Base-by-base conservation (phyloP, 2,329 filamentous ascomycete genomes). In the Colletotrichum sansevieriae region DNA sequence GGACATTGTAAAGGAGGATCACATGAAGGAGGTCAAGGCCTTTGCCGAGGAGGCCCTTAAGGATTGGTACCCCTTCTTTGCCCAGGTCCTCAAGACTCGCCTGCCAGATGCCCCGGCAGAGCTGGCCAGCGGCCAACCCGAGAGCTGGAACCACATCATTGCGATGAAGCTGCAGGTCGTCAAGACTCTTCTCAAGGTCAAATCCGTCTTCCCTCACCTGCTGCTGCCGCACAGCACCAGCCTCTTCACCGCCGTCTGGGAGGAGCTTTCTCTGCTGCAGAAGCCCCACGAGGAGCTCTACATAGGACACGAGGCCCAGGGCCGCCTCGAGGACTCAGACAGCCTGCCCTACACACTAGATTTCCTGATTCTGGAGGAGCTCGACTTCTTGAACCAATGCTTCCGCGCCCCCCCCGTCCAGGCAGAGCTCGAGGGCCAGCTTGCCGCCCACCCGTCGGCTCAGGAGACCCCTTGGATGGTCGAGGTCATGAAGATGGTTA, bases 1-100 rank as follows among this genome's bases (percentile, higher is more conserved):
- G 82, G 94, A 98, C 81, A 97, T 98, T 88, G 92, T 98, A 72
- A 92, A 97, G 84, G 95, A 97, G 73, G 93, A 97, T 73, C 93
- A 98, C 80, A 92, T 93, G 75, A 87, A 87, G 66, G 93, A 93
- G 63, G 94, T 98, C 70, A 96, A 93, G 79, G 87, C 86, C 1
- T 99, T 99, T 78, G 94, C 95, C 61, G 93, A 97, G 70, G 92
- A 97, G 76, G 90, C 94, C 0, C 85, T 98, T 56, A 87, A 85
- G 73, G 88, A 88, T 58, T 99, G 96, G 96, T 91, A 93, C 71
- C 93, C 95, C 4, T 97, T 97, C 83, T 96, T 98, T 83, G 85
- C 94, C 73, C 86, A 88, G 44, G 89, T 92, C 9, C 84, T 98
- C 77, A 94, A 96, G 80, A 85, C 89, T 33, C 86, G 87, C 55